Base-by-base conservation (phyloP, 306 rosid genomes). In the Quercus agrifolia region DNA sequence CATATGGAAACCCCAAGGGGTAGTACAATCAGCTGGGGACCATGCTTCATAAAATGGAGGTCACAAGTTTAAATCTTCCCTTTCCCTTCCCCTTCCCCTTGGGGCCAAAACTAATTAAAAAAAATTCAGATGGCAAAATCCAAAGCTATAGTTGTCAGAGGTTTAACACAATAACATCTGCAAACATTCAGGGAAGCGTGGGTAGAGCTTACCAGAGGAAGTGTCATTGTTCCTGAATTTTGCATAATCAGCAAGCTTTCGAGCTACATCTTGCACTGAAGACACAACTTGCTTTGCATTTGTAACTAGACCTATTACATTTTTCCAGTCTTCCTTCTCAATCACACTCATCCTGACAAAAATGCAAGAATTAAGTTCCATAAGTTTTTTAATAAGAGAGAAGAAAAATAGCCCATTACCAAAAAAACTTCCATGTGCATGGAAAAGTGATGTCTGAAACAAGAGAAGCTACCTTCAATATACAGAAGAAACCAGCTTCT, bases 251-350 rank as follows among this genome's bases (percentile, higher is more conserved):
- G 91, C 92, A 52, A 93, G 87, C 86, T 91, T 93, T 27, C 80
- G 86, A 75, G 97, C 99, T 66, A 87, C 93, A 81, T 91, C 99
- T 85, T 96, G 98, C 84, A 86, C 94, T 0, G 92, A 93, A 77
- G 90, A 85, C 69, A 96, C 91, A 71, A 90, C 87, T 81, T 91
- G 96, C 86, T 89, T 93, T 12, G 97, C 99, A 86, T 96, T 96
- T 71, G 99, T 75, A 81, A 95, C 93, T 84, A 95, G 84, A 83
- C 85, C 96, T 69, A 91, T 78, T 75, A 89, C 27, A 54, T 85
- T 77, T 81, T 84, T 91, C 99, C 98, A 91, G 78, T 95, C 98
- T 84, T 93, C 94, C 81, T 86, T 91, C 85, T 90, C 96, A 77
- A 91, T 72, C 66, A 90, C 92, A 74, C 91, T 93, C 83, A 56